A percentile compares a stretch with the other conserved stretches of the same genome.
These are phyloP conservation scores for Chaetomium cochliodes DNA, from an alignment of 495 filamentous ascomycete species.

Conservation along the genomic window DNA sequence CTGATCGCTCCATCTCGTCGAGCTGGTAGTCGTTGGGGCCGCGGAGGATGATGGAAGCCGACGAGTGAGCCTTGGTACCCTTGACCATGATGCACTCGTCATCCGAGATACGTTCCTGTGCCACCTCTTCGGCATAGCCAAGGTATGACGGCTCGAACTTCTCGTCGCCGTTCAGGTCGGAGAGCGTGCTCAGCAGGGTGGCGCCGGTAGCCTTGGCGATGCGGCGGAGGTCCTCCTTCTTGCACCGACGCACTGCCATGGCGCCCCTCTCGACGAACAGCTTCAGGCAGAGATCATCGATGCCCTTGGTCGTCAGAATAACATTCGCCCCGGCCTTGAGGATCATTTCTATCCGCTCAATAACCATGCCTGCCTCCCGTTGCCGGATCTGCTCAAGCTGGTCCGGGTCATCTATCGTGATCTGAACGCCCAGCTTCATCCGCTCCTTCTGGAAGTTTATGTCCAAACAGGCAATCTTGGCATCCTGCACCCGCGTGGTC, in stretches of 20 bases:
- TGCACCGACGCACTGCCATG: constrained; percentile 94
- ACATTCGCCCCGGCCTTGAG: constrained; percentile 97
- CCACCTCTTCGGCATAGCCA: constrained; percentile 89
- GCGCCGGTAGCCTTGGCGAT: constrained; percentile 97
- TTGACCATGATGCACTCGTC: constrained; percentile 98
- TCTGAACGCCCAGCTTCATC: constrained; percentile 98
- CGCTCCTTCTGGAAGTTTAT: constrained; percentile 98
- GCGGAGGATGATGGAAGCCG: constrained; percentile 93
- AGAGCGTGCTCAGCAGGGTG: constrained; percentile 85
- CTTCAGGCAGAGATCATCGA: constrained; percentile 94
- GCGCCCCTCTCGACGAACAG: constrained; percentile 90
- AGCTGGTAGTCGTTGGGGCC: constrained; percentile 95
- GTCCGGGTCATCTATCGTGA: constrained; percentile 94
- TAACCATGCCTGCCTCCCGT: constrained; percentile 86
- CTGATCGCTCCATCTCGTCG: constrained; percentile 98
- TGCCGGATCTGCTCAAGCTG: constrained; percentile 96
- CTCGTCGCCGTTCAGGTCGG: constrained; percentile 97
- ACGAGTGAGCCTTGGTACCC: constrained; percentile 89
- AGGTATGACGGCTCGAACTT: constrained; percentile 87
- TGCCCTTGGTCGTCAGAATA: constrained; percentile 94
- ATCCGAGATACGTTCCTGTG: constrained; percentile 95
- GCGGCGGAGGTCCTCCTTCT: constrained; percentile 96
- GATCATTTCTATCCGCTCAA: constrained; percentile 95
- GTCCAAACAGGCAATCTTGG: constrained; percentile 94
- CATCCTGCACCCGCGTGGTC: constrained; percentile 87